Evolutionary conservation across 148 eudicot species (phyloP), one percentile per base, ranked within the genome.

Genomic region (Oxyria digyna): DNA sequence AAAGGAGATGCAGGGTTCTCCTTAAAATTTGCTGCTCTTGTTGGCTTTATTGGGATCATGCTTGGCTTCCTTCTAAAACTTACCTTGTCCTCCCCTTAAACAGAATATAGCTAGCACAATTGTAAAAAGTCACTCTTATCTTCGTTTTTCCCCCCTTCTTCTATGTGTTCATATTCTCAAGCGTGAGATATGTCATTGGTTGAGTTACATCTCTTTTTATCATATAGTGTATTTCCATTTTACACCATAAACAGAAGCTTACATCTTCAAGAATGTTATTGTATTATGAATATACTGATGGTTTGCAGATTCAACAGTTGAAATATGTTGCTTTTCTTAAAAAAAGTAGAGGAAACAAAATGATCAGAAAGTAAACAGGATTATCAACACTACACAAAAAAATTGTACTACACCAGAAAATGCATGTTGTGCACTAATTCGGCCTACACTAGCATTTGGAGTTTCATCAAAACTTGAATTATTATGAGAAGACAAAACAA

Each of bases 51-150:
- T 18, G 96, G 97, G 6, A 72, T 87, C 32, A 69, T 82, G 80
- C 80, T 83, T 23, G 97, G 97, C 54, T 75, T 91, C 69, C 77
- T 87, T 68, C 69, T 91, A 46, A 91, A 85, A 70, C 67, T 85
- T 62, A 76, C 76, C 5, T 20, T 76, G 6, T 74, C 90, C 66
- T 84, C 89, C 14, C 81, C 96, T 65, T 59, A 84, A 37, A 15
- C 75, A 27, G 78, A 55, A 12, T 78, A 27, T 59, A 59, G 65
- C 37, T 59, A 14, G 15, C 3, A 59, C n/a, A 59, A 14, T 59
- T 27, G 38, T 29, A 15, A 59, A 59, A 29, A 31, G 13, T 15
- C 20, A 59, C 14, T 59, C 38, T 24, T 6, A 35, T 35, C 6
- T 3, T 2, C 6, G 3, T 35, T 35, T 35, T 35, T 35, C 4